A percentile compares a stretch with the other conserved stretches of the same genome.
Conservation (phyloP, 75 land plant species). For the Larix kaempferi region DNA sequence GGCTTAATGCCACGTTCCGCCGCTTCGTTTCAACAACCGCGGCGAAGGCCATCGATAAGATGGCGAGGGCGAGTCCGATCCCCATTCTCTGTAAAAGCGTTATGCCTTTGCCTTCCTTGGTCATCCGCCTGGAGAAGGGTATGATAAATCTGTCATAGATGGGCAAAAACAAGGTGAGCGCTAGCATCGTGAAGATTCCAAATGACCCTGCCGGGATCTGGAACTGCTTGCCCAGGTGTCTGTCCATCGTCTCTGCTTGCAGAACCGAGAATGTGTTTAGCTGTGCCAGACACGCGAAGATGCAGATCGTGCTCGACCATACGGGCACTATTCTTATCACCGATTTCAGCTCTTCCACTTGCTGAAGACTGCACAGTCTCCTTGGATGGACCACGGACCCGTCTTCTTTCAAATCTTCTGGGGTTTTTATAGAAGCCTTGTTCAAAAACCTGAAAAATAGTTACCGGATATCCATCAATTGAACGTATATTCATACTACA, state of each 20-base stretch:
- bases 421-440: conserved; percentile 57
- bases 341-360: conserved; percentile 80
- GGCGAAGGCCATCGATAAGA: conserved; percentile 38
- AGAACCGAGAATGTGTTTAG: conserved; percentile 62
- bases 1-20: conserved; percentile 10
- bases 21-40: conserved; percentile 41
- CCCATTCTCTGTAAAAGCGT: conserved; percentile 62
- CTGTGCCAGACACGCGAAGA: conserved; percentile 57
- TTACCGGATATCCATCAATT: background rate
- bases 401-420: conserved; percentile 22
- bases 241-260: conserved; percentile 39
- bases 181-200: conserved; percentile 37
- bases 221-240: conserved; percentile 28
- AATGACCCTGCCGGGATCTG: conserved; percentile 54
- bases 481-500: too few relatives aligned
- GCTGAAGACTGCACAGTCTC: conserved; percentile 64
- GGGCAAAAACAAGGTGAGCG: conserved; percentile 48
- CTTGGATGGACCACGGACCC: conserved; percentile 45
- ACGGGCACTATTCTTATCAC: conserved; percentile 63
- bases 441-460: conserved; percentile 53
- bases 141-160: conserved; percentile 61
- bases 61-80: conserved; percentile 37
- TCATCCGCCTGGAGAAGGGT: conserved; percentile 9
- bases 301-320: conserved; percentile 55
- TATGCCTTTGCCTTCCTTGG: conserved; percentile 41